phyloP scores from a whole-genome alignment of 2,329 filamentous ascomycete genomes.

The Cladophialophora carrionii region DNA sequence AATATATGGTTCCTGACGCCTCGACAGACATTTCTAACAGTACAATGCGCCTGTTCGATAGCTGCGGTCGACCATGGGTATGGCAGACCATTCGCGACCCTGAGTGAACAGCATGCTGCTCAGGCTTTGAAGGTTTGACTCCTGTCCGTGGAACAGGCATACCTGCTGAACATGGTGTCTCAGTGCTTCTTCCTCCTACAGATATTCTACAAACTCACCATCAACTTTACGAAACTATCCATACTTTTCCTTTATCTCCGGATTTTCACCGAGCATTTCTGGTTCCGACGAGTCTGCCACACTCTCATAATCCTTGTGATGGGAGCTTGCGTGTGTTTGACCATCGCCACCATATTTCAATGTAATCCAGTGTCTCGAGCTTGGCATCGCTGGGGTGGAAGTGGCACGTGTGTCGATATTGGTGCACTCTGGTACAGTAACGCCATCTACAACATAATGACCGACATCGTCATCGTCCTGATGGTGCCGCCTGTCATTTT shows the following conservation, averaged over 20 bases:
- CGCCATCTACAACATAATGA: constrained; percentile 45
- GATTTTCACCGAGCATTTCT: constrained; percentile 53
- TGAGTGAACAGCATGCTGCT: constrained; percentile 37
- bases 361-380: constrained; percentile 55
- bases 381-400: constrained; percentile 47
- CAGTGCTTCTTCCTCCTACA: constrained; percentile 58
- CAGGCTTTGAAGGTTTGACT: constrained; percentile 33
- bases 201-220: constrained; percentile 59
- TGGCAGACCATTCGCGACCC: constrained; percentile 38
- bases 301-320: constrained; percentile 50
- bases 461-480: constrained; percentile 44
- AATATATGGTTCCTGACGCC: background rate
- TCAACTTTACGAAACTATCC: constrained; percentile 59
- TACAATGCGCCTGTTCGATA: constrained; percentile 39
- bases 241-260: constrained; percentile 59
- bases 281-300: constrained; percentile 53
- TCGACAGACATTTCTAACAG: constrained; percentile 39
- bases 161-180: background rate
- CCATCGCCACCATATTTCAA: constrained; percentile 54
- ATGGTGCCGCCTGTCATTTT: constrained; percentile 44
- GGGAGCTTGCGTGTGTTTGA: constrained; percentile 53
- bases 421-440: constrained; percentile 56
- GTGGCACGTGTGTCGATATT: constrained; percentile 25
- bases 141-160: background rate
- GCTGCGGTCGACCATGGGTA: constrained; percentile 42